Evolutionary conservation across 176 grass and related monocot species (phyloP).

Genomic region (Hordeum vulgare): MorexV3_pseudomolecules_assembly NC_058522.1:552501645-552502144

Average conservation of each 20-base stretch:
- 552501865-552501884: not conserved
- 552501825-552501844: constrained; percentile 27
- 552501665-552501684: constrained; percentile 48
- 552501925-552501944: constrained; percentile 24
- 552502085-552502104: not conserved
- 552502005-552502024: constrained; percentile 28
- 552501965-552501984: not conserved
- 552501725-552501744: constrained; percentile 37
- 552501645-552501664: constrained; percentile 38
- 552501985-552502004: constrained; percentile 18
- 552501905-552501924: constrained; percentile 52
- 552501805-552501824: constrained; percentile 3
- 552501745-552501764: constrained; percentile 41
- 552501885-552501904: not conserved
- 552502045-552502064: constrained; percentile 36
- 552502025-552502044: constrained; percentile 37
- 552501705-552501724: constrained; percentile 24
- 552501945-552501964: constrained; percentile 37
- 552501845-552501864: constrained; percentile 16
- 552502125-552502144: constrained; percentile 19
- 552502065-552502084: constrained; percentile 10
- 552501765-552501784: constrained; percentile 27
- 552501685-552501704: constrained; percentile 50
- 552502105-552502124: not conserved
- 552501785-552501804: not conserved